Evolutionary conservation across 345 rosid genomes (phyloP), one percentile per base, ranked within the genome.

Genomic region (Firmiana major): DNA sequence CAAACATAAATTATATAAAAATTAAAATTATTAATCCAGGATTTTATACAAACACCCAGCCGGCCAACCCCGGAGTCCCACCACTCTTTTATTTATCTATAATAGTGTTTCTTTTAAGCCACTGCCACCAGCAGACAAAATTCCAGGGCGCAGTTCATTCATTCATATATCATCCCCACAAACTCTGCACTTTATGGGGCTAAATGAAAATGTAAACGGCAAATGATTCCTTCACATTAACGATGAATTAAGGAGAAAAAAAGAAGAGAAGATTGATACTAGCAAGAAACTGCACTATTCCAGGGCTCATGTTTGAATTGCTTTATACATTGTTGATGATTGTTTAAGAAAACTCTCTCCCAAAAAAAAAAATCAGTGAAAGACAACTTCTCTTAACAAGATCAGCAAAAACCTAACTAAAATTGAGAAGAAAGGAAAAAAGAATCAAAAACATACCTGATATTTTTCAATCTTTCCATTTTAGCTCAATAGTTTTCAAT

Each of bases 251-350:
- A 31, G 54, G 34, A 1, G 6, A 0, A 9, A 9, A 2, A 43
- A 9, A 3, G 13, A 63, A 34, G 43, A 63, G 66, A 31, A 2
- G 46, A 64, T 38, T 8, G 16, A 7, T 40, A 40, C 38, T 21
- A 73, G 76, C 40, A 54, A 34, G 26, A 72, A 53, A 54, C 49
- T 54, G 60, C 48, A 12, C 58, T 58, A 51, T 42, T 74, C 64
- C 19, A 45, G 22, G 55, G 74, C 63, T 34, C 59, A 36, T 65
- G 43, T 51, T 81, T 78, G 81, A 78, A 82, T 78, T 68, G 63
- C 48, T 78, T 63, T 82, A 34, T 78, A 82, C 84, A 78, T 26
- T 49, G 43, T 75, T 59, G 46, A 26, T 68, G 46, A 40, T 71
- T 76, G 76, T 63, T 43, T 28, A 17, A 21, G n/a, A 64, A 63